Evolutionary conservation across 73 alveolate species (phyloP).

Genomic region (Tetrahymena thermophila): DNA sequence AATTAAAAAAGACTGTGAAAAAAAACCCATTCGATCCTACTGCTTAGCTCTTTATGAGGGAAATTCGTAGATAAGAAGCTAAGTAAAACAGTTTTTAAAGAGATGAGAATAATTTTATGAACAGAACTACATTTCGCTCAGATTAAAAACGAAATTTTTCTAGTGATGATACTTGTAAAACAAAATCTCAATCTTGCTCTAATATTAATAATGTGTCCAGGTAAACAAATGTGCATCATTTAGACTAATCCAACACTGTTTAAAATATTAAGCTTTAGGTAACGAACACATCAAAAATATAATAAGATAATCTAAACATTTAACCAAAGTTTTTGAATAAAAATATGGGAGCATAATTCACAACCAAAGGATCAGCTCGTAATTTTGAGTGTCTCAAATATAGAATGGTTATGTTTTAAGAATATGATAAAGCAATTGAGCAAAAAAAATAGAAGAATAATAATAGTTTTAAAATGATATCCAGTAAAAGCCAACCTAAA

Average conservation of each 20-base stretch:
- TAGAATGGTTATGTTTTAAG: background rate
- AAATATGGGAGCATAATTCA: background rate
- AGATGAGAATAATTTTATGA: background rate
- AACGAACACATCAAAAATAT: background rate
- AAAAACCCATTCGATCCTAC: background rate
- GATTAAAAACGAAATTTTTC: background rate
- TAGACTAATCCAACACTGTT: background rate
- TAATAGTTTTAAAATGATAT: background rate
- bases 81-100: background rate
- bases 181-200: background rate
- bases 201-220: background rate
- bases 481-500: background rate
- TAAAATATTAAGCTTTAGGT: background rate
- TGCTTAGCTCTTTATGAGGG: background rate
- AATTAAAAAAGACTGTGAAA: background rate
- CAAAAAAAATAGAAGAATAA: background rate
- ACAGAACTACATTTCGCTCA: background rate
- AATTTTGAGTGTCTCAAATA: background rate
- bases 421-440: background rate
- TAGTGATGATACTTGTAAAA: background rate
- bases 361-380: background rate
- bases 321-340: background rate
- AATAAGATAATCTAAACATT: background rate
- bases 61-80: background rate
- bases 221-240: background rate